Conservation (phyloP, 2,329 filamentous ascomycete species). For the Exophiala spinifera region DNA sequence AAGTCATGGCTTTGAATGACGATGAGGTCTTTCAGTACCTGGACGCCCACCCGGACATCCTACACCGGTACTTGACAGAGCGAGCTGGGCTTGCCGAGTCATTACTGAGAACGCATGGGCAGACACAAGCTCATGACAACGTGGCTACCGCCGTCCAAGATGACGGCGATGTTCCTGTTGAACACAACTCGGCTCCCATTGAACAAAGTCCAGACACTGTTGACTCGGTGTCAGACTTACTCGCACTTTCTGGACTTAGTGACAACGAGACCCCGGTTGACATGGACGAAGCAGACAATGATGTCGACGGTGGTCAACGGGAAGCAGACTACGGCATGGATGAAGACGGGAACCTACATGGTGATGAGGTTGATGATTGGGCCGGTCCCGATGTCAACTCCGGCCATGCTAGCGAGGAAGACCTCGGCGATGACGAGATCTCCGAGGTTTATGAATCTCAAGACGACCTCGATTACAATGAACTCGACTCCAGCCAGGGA, state of each 20-base stretch:
- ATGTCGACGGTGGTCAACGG: neutral
- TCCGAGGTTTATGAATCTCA: too few species aligned
- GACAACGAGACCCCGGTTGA: neutral
- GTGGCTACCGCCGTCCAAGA: neutral
- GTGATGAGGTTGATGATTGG: slow-evolving; percentile 5
- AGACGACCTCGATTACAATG: too few species aligned
- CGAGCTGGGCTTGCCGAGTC: slow-evolving; percentile 5
- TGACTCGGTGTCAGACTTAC: neutral
- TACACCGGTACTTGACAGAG: slow-evolving; percentile 11
- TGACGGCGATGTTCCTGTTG: neutral
- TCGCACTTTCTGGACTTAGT: neutral
- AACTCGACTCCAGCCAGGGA: neutral
- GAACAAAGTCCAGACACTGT: neutral
- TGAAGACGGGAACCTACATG: neutral
- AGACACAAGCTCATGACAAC: neutral
- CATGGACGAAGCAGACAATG: neutral
- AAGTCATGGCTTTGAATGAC: slow-evolving; percentile 9
- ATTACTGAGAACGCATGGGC: neutral
- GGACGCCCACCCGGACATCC: slow-evolving; percentile 15
- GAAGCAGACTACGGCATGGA: neutral
- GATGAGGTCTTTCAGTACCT: slow-evolving; percentile 13
- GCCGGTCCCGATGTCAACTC: slow-evolving; percentile 5
- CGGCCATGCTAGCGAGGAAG: neutral
- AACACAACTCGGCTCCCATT: too few species aligned
- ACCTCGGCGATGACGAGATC: neutral